A percentile compares a stretch with the other conserved stretches of the same genome.
These are phyloP conservation scores for Yamadazyma friedrichii DNA, from an alignment of 1,139 yeast species.

Conservation along the genomic window DNA sequence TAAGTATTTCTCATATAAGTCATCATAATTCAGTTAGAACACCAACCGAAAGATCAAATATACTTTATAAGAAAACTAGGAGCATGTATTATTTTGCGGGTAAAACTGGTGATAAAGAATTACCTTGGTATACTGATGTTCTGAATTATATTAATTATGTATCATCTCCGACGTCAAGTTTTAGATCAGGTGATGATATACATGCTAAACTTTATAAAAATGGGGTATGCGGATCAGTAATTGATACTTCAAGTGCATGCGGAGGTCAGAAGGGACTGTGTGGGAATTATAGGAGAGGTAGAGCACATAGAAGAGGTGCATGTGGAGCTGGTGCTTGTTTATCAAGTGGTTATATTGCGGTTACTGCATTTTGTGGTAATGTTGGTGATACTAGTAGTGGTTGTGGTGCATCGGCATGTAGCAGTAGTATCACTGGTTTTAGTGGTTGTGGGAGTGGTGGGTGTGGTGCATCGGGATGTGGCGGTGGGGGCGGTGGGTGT, in stretches of 20 bases:
- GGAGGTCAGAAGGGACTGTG: not conserved
- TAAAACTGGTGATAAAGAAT: not conserved
- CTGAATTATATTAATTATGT: constrained; percentile 1
- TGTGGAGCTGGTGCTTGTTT: not conserved
- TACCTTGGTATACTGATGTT: constrained; percentile 5
- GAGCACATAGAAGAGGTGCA: not conserved
- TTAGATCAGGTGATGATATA: constrained; percentile 1
- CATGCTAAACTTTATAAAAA: constrained; percentile 8
- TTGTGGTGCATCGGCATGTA: constrained; percentile 4
- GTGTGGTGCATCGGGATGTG: not conserved
- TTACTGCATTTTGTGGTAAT: constrained; percentile 11
- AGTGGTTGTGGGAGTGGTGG: not conserved
- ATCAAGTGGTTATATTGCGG: constrained; percentile 1
- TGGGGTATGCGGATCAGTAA: constrained; percentile 10
- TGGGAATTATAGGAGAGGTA: not conserved
- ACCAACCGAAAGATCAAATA: constrained; percentile 5
- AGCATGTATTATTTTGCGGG: not conserved
- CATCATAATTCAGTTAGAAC: constrained; percentile 11
- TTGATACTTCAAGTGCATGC: constrained; percentile 11
- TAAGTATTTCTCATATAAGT: constrained; percentile 10
- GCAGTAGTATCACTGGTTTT: not conserved
- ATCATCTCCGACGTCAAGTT: constrained; percentile 3
- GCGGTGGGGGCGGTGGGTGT: constrained; percentile 2
- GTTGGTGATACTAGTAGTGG: constrained; percentile 9
- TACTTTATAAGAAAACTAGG: not conserved